phyloP scores from a whole-genome alignment of 371 early-diverging fungal genomes.

The Actinomortierella ambigua region DNA sequence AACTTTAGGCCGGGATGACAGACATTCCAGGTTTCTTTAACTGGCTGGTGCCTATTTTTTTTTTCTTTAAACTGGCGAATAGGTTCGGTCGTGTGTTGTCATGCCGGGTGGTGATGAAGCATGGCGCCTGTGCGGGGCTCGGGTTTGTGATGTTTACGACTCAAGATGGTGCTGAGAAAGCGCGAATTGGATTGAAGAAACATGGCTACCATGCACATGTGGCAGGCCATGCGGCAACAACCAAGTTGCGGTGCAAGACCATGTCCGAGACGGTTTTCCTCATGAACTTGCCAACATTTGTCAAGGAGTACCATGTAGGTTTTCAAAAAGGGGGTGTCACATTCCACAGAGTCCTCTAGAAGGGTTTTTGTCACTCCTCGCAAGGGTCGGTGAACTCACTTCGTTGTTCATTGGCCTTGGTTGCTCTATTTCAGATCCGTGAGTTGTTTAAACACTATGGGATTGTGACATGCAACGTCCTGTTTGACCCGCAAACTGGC shows the following conservation, averaged over 20 bases:
- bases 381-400: neutral
- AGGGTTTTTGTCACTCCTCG: too few species aligned
- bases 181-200: conserved; percentile 21
- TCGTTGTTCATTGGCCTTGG: neutral
- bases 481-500: conserved; percentile 25
- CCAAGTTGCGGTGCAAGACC: conserved; percentile 37
- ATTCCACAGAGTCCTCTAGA: too few species aligned
- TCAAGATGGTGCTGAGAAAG: conserved; percentile 22
- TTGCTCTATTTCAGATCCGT: conserved; percentile 13
- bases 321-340: neutral
- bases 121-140: conserved; percentile 32
- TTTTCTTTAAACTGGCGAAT: too few species aligned
- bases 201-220: conserved; percentile 38
- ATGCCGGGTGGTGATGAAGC: conserved; percentile 28
- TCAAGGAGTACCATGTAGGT: conserved; percentile 35
- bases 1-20: neutral
- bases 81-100: conserved; percentile 42
- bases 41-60: neutral
- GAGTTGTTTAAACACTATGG: conserved; percentile 24
- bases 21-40: too few species aligned
- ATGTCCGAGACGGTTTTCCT: conserved; percentile 34
- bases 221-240: conserved; percentile 35
- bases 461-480: conserved; percentile 22
- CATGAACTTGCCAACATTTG: conserved; percentile 28
- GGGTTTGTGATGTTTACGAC: conserved; percentile 42